Conservation (phyloP, 805 yeast species). For the Candida chilensis region DNA sequence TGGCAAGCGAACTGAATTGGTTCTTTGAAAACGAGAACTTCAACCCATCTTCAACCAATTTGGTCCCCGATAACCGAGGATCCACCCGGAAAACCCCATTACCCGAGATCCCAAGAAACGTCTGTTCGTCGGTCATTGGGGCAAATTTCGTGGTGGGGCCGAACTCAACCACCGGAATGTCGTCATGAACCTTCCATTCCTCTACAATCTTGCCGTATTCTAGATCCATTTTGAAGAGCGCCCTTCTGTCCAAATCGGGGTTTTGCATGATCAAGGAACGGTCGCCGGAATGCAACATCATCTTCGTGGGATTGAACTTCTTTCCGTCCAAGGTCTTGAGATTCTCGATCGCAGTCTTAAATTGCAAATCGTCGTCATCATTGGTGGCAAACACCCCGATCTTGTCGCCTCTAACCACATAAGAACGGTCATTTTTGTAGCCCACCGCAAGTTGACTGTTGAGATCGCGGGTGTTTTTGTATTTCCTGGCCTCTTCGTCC, state of each 20-base stretch:
- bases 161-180: slow-evolving; percentile 42
- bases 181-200: slow-evolving; percentile 59
- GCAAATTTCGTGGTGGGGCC: slow-evolving; percentile 70
- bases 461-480: slow-evolving; percentile 19
- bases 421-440: slow-evolving; percentile 59
- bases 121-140: slow-evolving; percentile 65
- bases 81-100: slow-evolving; percentile 69
- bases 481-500: slow-evolving; percentile 19
- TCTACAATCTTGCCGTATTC: slow-evolving; percentile 78
- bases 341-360: slow-evolving; percentile 58
- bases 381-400: slow-evolving; percentile 72
- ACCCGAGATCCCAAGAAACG: slow-evolving; percentile 60
- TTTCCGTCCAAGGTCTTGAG: slow-evolving; percentile 44
- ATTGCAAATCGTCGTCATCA: slow-evolving; percentile 42
- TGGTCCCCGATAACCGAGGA: slow-evolving; percentile 57
- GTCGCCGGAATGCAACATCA: slow-evolving; percentile 77
- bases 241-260: slow-evolving; percentile 25
- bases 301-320: slow-evolving; percentile 41
- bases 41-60: slow-evolving; percentile 47
- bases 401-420: slow-evolving; percentile 69
- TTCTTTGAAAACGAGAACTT: slow-evolving; percentile 48
- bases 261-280: slow-evolving; percentile 58
- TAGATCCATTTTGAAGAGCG: slow-evolving; percentile 67
- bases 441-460: slow-evolving; percentile 71
- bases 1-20: slow-evolving; percentile 50